A percentile compares a stretch with the other conserved stretches of the same genome.
Evolutionary conservation across 495 filamentous ascomycete genomes (phyloP).

Genomic region (Stereocaulon alpinum): DNA sequence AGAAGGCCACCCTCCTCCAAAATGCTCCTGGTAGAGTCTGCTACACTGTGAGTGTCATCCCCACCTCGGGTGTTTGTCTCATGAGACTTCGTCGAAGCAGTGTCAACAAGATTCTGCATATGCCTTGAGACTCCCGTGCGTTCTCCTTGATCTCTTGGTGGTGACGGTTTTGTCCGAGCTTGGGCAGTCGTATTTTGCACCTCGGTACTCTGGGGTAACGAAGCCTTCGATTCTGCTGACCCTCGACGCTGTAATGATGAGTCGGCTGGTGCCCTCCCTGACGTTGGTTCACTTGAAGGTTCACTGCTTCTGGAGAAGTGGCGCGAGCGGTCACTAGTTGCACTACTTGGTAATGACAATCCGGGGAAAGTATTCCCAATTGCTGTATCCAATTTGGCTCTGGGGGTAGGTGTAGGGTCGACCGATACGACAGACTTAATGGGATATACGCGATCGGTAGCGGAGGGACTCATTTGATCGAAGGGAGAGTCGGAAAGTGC

Average conservation of each 20-base stretch:
- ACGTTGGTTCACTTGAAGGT: conserved; percentile 2
- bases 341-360: conserved; percentile 16
- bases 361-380: conserved; percentile 20
- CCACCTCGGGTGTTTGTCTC: neutral
- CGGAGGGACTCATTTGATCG: conserved; percentile 32
- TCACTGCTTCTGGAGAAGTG: conserved; percentile 14
- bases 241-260: conserved; percentile 4
- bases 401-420: conserved; percentile 37
- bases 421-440: conserved; percentile 75
- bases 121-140: conserved; percentile 19
- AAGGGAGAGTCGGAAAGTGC: conserved; percentile 18
- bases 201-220: neutral
- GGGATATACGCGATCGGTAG: conserved; percentile 65
- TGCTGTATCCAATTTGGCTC: conserved; percentile 5
- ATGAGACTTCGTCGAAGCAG: conserved; percentile 9
- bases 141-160: conserved; percentile 5
- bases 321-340: conserved; percentile 12
- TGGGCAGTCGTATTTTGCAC: neutral
- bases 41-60: neutral
- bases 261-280: neutral
- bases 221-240: neutral
- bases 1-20: conserved; percentile 35
- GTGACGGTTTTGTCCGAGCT: conserved; percentile 1
- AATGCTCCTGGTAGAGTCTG: conserved; percentile 15
- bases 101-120: conserved; percentile 18